Percentiles rank a stretch among this genome's conserved stretches.
Conservation (phyloP, 306 rosid species). For the Citrullus colocynthis region DNA sequence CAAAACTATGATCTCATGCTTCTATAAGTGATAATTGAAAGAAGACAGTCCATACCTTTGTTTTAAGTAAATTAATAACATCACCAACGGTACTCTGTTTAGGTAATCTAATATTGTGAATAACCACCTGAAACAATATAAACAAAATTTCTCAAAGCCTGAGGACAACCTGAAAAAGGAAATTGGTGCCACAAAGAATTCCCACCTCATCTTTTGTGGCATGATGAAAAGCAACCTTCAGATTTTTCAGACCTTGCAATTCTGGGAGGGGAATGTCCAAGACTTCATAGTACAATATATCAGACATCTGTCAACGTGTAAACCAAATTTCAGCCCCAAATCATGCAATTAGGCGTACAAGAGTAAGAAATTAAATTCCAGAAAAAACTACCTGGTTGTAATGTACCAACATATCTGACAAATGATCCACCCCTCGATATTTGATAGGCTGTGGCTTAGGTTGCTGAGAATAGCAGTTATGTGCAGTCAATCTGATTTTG, state of each 20-base stretch:
- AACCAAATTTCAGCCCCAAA: constrained; percentile 8
- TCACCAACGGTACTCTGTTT: constrained; percentile 70
- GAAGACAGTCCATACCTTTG: constrained; percentile 33
- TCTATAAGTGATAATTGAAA: background rate
- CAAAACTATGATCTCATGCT: background rate
- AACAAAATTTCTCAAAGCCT: constrained; percentile 6
- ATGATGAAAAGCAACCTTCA: constrained; percentile 73
- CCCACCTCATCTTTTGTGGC: constrained; percentile 74
- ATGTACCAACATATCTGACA: constrained; percentile 67
- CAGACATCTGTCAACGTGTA: constrained; percentile 39
- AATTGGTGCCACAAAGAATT: background rate
- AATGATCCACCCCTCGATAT: constrained; percentile 60
- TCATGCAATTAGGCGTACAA: background rate
- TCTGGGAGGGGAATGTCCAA: constrained; percentile 85
- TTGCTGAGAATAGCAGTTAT: constrained; percentile 81
- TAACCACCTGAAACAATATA: constrained; percentile 40
- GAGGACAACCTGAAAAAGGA: background rate
- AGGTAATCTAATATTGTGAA: constrained; percentile 63
- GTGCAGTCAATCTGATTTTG: constrained; percentile 74
- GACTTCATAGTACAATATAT: constrained; percentile 63
- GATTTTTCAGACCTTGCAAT: constrained; percentile 59
- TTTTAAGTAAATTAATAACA: constrained; percentile 52
- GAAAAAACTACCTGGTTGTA: constrained; percentile 51
- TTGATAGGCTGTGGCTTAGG: constrained; percentile 84
- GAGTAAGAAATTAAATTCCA: background rate